These are phyloP conservation scores for Pilaira anomala DNA, from an alignment of 192 early-diverging fungal species.

Conservation along the genomic window DNA sequence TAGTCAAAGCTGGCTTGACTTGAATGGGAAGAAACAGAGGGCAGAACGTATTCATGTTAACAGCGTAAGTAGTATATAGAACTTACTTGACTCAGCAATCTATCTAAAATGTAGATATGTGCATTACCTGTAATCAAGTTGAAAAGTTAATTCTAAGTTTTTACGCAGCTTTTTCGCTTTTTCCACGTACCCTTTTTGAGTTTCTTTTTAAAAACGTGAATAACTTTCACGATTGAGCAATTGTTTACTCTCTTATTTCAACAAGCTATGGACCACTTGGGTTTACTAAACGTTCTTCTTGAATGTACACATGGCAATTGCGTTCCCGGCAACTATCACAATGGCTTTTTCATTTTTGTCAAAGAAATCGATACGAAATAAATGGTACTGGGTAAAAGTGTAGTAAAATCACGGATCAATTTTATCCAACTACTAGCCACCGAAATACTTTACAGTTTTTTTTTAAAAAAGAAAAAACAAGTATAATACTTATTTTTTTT, in stretches of 20 bases:
- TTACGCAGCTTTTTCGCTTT: slow-evolving; percentile 15
- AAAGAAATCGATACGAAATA: too few relatives aligned
- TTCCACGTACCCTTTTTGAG: slow-evolving; percentile 6
- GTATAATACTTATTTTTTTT: too few relatives aligned
- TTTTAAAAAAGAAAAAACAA: too few relatives aligned
- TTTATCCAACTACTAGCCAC: too few relatives aligned
- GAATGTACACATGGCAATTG: not conserved
- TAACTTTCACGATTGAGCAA: not conserved
- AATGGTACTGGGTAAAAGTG: too few relatives aligned
- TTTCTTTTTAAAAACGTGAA: slow-evolving; percentile 10
- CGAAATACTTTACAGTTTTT: too few relatives aligned
- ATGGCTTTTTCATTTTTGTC: too few relatives aligned
- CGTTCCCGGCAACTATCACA: not conserved
- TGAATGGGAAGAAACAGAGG: slow-evolving; percentile 10
- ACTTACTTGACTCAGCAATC: slow-evolving; percentile 7
- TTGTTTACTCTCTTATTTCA: slow-evolving; percentile 4
- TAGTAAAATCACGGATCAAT: too few relatives aligned
- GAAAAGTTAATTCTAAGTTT: slow-evolving; percentile 21
- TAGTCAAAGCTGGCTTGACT: slow-evolving; percentile 13
- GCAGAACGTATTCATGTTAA: slow-evolving; percentile 4
- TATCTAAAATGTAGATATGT: not conserved
- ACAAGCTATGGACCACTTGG: not conserved
- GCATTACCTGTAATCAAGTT: slow-evolving; percentile 17
- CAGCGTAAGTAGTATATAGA: slow-evolving; percentile 12
- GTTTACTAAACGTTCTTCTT: not conserved